A percentile compares a stretch with the other conserved stretches of the same genome.
phyloP scores from a whole-genome alignment of 768 basidiomycete species.

The Phanerochaete carnosa region DNA sequence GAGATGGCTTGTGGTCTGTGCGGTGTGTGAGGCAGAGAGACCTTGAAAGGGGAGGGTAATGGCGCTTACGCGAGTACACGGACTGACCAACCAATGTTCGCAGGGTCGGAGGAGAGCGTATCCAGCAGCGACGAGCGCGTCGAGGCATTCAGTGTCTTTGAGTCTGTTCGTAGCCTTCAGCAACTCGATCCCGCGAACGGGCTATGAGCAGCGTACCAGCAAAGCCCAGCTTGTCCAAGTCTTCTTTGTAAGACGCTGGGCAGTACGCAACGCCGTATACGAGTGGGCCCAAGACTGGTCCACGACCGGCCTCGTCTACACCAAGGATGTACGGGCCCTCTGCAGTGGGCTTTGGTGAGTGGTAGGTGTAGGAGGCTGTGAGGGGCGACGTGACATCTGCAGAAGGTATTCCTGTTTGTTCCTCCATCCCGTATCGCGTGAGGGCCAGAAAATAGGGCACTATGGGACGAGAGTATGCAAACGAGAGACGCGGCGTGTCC shows the following conservation, averaged over 20 bases:
- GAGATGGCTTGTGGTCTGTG: conserved; percentile 88
- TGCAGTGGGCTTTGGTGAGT: conserved; percentile 67
- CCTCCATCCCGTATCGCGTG: not conserved
- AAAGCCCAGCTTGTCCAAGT: conserved; percentile 81
- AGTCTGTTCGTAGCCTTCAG: conserved; percentile 59
- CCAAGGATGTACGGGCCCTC: conserved; percentile 88
- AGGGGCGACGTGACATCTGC: conserved; percentile 56
- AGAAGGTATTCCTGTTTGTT: conserved; percentile 43
- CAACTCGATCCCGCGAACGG: too few relatives aligned
- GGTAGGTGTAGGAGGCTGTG: conserved; percentile 71
- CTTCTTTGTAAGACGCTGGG: conserved; percentile 68
- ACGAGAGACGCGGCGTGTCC: not conserved
- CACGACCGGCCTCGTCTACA: conserved; percentile 98
- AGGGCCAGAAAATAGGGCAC: not conserved
- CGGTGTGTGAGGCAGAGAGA: conserved; percentile 9
- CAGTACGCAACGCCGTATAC: conserved; percentile 97
- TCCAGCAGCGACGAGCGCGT: conserved; percentile 62
- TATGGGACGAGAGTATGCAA: not conserved
- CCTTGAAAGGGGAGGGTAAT: not conserved
- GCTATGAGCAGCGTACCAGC: conserved; percentile 56
- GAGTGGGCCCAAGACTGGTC: conserved; percentile 92
- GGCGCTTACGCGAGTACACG: conserved; percentile 60
- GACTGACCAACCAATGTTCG: conserved; percentile 79
- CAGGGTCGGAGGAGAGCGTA: conserved; percentile 65
- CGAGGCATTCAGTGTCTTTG: conserved; percentile 81